A percentile compares a stretch with the other conserved stretches of the same genome.
Evolutionary conservation across 192 early-diverging fungal species (phyloP).

Genomic region (Rhizophlyctis rosea): DNA sequence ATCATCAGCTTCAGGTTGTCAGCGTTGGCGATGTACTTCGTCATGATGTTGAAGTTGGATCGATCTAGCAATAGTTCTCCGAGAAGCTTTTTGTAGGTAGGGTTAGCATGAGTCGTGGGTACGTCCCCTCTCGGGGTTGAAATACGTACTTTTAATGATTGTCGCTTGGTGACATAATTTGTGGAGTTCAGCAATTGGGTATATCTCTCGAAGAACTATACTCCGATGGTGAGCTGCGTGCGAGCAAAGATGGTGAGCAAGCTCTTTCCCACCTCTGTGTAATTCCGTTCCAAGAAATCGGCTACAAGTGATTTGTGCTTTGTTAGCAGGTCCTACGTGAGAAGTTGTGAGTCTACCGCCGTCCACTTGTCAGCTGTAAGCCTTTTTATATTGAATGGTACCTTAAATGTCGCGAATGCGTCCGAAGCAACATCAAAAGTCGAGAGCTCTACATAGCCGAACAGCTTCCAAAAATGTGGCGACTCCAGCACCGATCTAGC

Average conservation of each 20-base stretch:
- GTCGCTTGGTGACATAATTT: slow-evolving; percentile 98
- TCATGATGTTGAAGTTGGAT: slow-evolving; percentile 94
- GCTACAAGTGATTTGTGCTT: slow-evolving; percentile 91
- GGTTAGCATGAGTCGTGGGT: too few species aligned
- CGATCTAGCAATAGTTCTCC: slow-evolving; percentile 97
- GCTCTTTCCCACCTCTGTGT: slow-evolving; percentile 60
- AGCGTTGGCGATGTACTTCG: slow-evolving; percentile 83
- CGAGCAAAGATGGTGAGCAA: background rate
- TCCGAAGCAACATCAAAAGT: slow-evolving; percentile 99
- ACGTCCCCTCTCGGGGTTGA: too few species aligned
- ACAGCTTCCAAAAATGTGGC: slow-evolving; percentile 89
- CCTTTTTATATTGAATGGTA: too few species aligned
- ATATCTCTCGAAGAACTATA: slow-evolving; percentile 85
- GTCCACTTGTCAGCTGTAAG: too few species aligned
- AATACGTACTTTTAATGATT: slow-evolving; percentile 94
- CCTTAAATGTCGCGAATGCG: slow-evolving; percentile 97
- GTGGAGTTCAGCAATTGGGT: slow-evolving; percentile 76
- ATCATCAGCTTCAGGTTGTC: slow-evolving; percentile 98
- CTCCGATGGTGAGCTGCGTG: slow-evolving; percentile 38
- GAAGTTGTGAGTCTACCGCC: slow-evolving; percentile 6
- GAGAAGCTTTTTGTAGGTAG: slow-evolving; percentile 68
- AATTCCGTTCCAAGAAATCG: slow-evolving; percentile 82
- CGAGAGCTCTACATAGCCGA: slow-evolving; percentile 91
- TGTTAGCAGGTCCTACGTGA: slow-evolving; percentile 77
- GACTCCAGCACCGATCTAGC: slow-evolving; percentile 82